Conservation (phyloP, 768 basidiomycete genomes). For the Xerocomellus intermedius region DNA sequence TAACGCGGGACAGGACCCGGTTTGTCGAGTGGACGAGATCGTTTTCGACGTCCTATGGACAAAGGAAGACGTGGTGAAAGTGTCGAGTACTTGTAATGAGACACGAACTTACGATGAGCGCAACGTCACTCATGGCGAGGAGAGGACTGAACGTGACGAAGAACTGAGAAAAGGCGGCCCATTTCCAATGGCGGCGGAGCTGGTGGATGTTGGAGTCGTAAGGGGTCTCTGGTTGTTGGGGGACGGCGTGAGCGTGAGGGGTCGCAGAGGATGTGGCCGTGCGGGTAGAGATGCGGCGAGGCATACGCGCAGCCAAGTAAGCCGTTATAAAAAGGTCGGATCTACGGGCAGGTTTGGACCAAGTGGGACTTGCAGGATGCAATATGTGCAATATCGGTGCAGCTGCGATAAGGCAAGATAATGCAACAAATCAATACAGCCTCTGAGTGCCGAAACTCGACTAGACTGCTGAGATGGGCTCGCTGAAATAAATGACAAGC, state of each 20-base stretch:
- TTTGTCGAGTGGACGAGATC: constrained; percentile 64
- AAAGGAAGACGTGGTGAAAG: constrained; percentile 11
- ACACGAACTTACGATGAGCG: constrained; percentile 51
- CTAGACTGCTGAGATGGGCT: constrained; percentile 9
- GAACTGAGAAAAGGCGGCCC: constrained; percentile 91
- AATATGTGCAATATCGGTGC: constrained; percentile 20
- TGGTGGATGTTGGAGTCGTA: constrained; percentile 42
- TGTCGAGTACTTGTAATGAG: neutral
- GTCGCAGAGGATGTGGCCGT: constrained; percentile 32
- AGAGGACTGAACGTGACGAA: constrained; percentile 79
- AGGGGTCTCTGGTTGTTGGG: constrained; percentile 26
- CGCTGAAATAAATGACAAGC: constrained; percentile 13
- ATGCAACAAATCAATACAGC: constrained; percentile 21
- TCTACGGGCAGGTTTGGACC: constrained; percentile 28
- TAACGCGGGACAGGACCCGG: constrained; percentile 65
- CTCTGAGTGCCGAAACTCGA: constrained; percentile 9
- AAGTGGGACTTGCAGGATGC: constrained; percentile 19
- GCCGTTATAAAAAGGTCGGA: constrained; percentile 38
- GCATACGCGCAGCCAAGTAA: constrained; percentile 46
- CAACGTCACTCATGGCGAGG: constrained; percentile 68
- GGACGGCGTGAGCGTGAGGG: constrained; percentile 27
- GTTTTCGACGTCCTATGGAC: constrained; percentile 68
- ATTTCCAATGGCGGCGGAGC: constrained; percentile 85
- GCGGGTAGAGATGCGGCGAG: constrained; percentile 53
- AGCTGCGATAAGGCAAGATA: constrained; percentile 20